These are phyloP conservation scores for Protomyces pachydermus DNA, from an alignment of 1,139 yeast species.

Conservation along the genomic window DNA sequence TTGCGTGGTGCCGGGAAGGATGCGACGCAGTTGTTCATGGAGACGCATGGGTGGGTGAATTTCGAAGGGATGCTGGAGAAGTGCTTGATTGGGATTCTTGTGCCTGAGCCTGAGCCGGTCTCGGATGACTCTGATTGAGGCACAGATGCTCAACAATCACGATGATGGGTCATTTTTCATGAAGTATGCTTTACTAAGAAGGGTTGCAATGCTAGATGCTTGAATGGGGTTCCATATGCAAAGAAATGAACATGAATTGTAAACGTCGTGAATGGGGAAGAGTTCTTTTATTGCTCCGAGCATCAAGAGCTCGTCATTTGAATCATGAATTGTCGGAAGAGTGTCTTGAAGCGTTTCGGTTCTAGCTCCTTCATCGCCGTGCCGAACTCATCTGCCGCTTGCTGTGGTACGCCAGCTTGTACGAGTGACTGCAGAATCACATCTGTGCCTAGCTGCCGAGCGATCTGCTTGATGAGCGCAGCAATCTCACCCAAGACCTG, in stretches of 20 bases:
- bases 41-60: slow-evolving; percentile 44
- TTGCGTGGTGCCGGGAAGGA: slow-evolving; percentile 80
- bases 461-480: slow-evolving; percentile 55
- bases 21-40: slow-evolving; percentile 66
- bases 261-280: neutral
- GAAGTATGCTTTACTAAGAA: neutral
- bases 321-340: slow-evolving; percentile 7
- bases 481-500: slow-evolving; percentile 72
- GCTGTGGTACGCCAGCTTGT: slow-evolving; percentile 8
- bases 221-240: neutral
- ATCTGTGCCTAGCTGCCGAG: neutral
- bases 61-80: slow-evolving; percentile 73
- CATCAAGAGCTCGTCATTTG: neutral
- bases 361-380: slow-evolving; percentile 17
- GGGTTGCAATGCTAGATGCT: neutral
- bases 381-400: slow-evolving; percentile 5
- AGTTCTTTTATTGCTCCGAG: neutral
- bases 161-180: neutral
- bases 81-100: slow-evolving; percentile 60
- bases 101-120: slow-evolving; percentile 20
- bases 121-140: slow-evolving; percentile 5
- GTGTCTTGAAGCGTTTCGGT: slow-evolving; percentile 23
- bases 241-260: neutral
- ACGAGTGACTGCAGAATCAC: slow-evolving; percentile 5
- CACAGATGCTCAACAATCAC: neutral